phyloP scores from a whole-genome alignment of 495 filamentous ascomycete species.

The Aspergillus affinis region DNA sequence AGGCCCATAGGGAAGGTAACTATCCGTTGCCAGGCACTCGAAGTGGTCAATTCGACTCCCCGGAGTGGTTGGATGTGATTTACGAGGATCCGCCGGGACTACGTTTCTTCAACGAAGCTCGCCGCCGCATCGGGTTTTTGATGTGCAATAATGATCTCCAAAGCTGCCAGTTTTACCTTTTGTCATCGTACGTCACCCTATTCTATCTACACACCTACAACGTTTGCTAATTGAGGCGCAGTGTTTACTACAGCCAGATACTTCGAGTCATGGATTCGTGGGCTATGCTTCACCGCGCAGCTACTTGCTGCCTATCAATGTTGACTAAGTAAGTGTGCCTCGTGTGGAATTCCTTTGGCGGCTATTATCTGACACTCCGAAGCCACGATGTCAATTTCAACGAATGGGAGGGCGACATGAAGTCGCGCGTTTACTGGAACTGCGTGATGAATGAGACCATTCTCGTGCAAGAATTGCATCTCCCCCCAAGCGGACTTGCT shows the following conservation, averaged over 20 bases:
- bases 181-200: constrained; percentile 39
- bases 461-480: constrained; percentile 47
- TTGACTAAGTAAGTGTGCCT: constrained; percentile 40
- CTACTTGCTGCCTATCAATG: constrained; percentile 47
- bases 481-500: constrained; percentile 46
- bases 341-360: not conserved
- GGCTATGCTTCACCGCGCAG: constrained; percentile 50
- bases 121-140: constrained; percentile 47
- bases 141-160: constrained; percentile 49
- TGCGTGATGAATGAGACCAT: constrained; percentile 52
- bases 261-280: constrained; percentile 48
- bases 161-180: constrained; percentile 48
- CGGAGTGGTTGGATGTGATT: constrained; percentile 45
- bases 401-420: constrained; percentile 52
- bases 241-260: constrained; percentile 46
- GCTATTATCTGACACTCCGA: constrained; percentile 12
- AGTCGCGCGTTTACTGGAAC: constrained; percentile 51
- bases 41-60: constrained; percentile 38
- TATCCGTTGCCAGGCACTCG: constrained; percentile 42
- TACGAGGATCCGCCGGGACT: constrained; percentile 43
- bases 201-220: not conserved
- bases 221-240: constrained; percentile 18
- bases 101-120: constrained; percentile 48
- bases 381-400: constrained; percentile 47
- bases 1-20: constrained; percentile 44